Percentiles rank a stretch among this genome's conserved stretches.
These are phyloP conservation scores for Neostapfia colusana DNA, from an alignment of 176 grass and related monocot species.

Conservation along the genomic window DNA sequence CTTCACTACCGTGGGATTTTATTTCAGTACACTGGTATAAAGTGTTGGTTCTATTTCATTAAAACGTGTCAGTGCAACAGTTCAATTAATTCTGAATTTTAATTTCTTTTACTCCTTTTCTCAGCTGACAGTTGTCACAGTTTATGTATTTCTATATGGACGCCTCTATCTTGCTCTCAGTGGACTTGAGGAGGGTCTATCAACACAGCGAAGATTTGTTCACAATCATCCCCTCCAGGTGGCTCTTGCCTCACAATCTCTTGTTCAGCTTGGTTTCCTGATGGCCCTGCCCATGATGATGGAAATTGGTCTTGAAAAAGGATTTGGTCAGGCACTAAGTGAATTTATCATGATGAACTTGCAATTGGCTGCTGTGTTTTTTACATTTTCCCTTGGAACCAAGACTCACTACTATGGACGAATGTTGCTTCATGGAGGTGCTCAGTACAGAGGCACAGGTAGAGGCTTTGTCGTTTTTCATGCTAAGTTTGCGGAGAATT, in stretches of 20 bases:
- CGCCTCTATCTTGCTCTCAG: conserved; percentile 96
- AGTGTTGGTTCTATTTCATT: conserved; percentile 17
- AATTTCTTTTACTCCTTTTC: conserved; percentile 28
- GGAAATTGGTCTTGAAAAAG: conserved; percentile 97
- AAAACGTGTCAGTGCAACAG: neutral
- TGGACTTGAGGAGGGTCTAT: conserved; percentile 83
- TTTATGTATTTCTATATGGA: conserved; percentile 92
- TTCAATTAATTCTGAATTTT: conserved; percentile 25
- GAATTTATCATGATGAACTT: conserved; percentile 93
- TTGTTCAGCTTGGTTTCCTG: conserved; percentile 91
- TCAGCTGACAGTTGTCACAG: conserved; percentile 84
- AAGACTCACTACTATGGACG: conserved; percentile 91
- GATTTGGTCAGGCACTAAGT: conserved; percentile 79
- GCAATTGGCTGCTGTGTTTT: conserved; percentile 80
- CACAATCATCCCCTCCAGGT: conserved; percentile 86
- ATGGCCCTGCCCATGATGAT: conserved; percentile 98
- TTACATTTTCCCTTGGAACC: conserved; percentile 96
- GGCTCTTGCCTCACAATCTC: conserved; percentile 92
- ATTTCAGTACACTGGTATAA: conserved; percentile 85
- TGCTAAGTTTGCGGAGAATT: conserved; percentile 96
- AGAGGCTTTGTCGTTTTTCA: conserved; percentile 94
- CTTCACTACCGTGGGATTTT: conserved; percentile 87
- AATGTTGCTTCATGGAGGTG: conserved; percentile 94
- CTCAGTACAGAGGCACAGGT: conserved; percentile 77
- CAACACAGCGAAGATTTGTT: conserved; percentile 61